Percentiles rank a stretch among this genome's conserved stretches.
Evolutionary conservation across 257 asterid genomes (phyloP).

Genomic region (Galeopsis tetrahit): DNA sequence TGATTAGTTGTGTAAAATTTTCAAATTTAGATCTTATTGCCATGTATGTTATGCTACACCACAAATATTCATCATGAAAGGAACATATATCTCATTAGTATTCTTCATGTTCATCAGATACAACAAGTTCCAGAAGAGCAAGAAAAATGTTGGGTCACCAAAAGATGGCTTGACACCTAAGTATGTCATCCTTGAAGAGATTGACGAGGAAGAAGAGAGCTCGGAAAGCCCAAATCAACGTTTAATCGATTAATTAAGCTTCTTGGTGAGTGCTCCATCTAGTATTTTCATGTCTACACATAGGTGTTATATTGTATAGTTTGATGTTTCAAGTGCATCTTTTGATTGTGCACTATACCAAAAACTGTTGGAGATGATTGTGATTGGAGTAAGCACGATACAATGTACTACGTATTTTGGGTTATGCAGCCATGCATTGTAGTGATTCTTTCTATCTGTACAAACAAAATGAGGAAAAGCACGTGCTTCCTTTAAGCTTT

Average conservation of each 20-base stretch:
- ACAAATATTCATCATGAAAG: neutral
- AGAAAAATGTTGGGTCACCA: constrained; percentile 35
- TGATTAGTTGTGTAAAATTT: neutral
- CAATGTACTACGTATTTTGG: neutral
- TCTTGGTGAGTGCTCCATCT: constrained; percentile 28
- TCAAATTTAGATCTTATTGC: neutral
- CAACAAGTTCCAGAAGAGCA: constrained; percentile 57
- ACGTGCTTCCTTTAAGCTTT: neutral
- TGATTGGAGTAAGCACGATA: neutral
- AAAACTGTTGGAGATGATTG: constrained; percentile 2
- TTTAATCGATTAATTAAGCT: constrained; percentile 30
- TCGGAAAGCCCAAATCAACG: constrained; percentile 34
- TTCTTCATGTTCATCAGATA: constrained; percentile 43
- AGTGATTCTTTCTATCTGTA: neutral
- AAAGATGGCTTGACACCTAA: constrained; percentile 43
- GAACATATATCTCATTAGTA: neutral
- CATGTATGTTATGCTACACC: neutral
- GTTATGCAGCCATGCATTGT: neutral
- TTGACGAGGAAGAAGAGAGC: constrained; percentile 56
- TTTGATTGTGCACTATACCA: neutral
- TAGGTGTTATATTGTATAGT: neutral
- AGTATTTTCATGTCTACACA: neutral
- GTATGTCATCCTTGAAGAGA: constrained; percentile 71
- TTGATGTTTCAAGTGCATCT: neutral
- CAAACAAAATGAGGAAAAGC: neutral